Evolutionary conservation across 495 filamentous ascomycete species (phyloP).

Genomic region (Rhizodiscina lignyota): DNA sequence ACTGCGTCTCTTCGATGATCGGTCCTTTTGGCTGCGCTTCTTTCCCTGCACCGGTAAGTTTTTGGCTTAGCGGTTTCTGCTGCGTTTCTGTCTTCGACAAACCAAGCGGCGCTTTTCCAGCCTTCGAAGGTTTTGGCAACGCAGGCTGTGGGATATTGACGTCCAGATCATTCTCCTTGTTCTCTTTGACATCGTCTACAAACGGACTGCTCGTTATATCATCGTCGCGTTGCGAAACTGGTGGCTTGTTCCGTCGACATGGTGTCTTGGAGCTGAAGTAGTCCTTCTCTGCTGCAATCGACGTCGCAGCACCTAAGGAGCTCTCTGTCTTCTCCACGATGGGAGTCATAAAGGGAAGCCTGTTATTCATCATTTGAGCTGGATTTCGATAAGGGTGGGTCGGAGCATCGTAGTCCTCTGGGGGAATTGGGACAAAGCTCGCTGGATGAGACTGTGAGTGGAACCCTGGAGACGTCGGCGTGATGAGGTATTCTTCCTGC

Average conservation of each 20-base stretch:
- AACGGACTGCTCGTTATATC: slow-evolving; percentile 55
- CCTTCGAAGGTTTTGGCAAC: slow-evolving; percentile 17
- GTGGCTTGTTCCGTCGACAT: slow-evolving; percentile 34
- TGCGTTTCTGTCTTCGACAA: slow-evolving; percentile 1
- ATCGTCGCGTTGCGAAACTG: slow-evolving; percentile 28
- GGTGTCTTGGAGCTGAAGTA: slow-evolving; percentile 59
- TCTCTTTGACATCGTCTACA: background rate
- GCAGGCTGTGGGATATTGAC: slow-evolving; percentile 30
- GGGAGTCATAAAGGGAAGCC: slow-evolving; percentile 94
- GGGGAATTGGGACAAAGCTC: slow-evolving; percentile 51
- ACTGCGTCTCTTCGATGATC: slow-evolving; percentile 65
- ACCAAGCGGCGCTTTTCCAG: slow-evolving; percentile 8
- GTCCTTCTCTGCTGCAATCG: slow-evolving; percentile 29
- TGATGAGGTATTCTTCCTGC: slow-evolving; percentile 14
- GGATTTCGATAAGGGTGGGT: slow-evolving; percentile 62
- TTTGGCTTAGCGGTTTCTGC: background rate
- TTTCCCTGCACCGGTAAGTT: slow-evolving; percentile 5
- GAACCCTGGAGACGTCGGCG: slow-evolving; percentile 20
- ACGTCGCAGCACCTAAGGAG: slow-evolving; percentile 50
- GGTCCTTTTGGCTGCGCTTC: slow-evolving; percentile 32
- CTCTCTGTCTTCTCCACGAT: slow-evolving; percentile 91
- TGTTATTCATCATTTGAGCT: slow-evolving; percentile 59
- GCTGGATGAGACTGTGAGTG: slow-evolving; percentile 22
- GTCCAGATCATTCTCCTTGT: slow-evolving; percentile 1
- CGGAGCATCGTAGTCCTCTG: slow-evolving; percentile 68